Evolutionary conservation across 106 monocot genomes (phyloP), one percentile per base, ranked within the genome.

Genomic region (Dendrobium huoshanense): DNA sequence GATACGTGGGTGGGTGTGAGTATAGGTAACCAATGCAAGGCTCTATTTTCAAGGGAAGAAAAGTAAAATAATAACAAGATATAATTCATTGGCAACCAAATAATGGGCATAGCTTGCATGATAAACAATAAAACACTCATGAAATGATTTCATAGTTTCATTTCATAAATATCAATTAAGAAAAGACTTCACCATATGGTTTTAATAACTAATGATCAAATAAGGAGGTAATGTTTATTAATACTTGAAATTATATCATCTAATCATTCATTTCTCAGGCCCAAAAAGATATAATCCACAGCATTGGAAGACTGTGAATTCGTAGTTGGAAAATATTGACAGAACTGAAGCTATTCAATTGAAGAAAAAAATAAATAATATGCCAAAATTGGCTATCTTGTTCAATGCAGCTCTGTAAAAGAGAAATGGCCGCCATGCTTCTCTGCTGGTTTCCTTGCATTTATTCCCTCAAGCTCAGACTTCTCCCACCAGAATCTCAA

Each of bases 331-430:
- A 61, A 61, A 19, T 61, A 61, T 61, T n/a, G n/a, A 61, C 19
- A 61, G 7, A 70, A 70, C 70, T 61, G 22, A n/a, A 61, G n/a
- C 61, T n/a, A 22, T 20, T n/a, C 20, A 58, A 10, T 2, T n/a
- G 17, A 51, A 37, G 37, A 37, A 70, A 70, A 70, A 37, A 70
- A 70, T 31, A 16, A 70, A 31, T 13, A 70, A 70, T 70, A 70
- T 37, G 70, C 33, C 17, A 70, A 70, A 70, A 70, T 70, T 70
- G 22, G 70, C 70, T 20, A 70, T 37, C 33, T 70, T 70, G 31
- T 10, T 68, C 1, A 68, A 24, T 7, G 29, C 8, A 70, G 70
- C 70, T 31, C 70, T 33, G 4, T 37, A 70, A 70, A 37, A 70
- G 9, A 70, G 10, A 27, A 31, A 70, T 33, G 33, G 16, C 70